These are phyloP conservation scores for Brasenia schreberi DNA, from an alignment of 164 flowering plant species.

Conservation along the genomic window DNA sequence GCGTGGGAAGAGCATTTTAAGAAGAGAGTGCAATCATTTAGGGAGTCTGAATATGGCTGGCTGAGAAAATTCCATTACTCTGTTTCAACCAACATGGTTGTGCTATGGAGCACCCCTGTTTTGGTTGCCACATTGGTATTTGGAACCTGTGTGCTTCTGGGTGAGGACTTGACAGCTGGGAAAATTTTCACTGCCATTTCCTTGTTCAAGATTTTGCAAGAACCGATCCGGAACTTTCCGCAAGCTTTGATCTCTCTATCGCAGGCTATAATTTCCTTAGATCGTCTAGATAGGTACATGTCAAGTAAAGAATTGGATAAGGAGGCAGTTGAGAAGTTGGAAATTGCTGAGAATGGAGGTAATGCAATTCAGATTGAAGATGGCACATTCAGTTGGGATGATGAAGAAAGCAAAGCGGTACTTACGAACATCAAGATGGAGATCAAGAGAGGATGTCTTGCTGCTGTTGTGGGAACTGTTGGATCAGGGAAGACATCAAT, in stretches of 20 bases:
- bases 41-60: constrained; percentile 67
- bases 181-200: constrained; percentile 67
- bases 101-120: constrained; percentile 72
- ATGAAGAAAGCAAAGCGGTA: constrained; percentile 35
- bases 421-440: constrained; percentile 45
- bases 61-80: constrained; percentile 64
- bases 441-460: constrained; percentile 60
- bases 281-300: constrained; percentile 67
- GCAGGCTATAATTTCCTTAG: constrained; percentile 75
- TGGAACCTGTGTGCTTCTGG: constrained; percentile 7
- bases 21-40: constrained; percentile 40
- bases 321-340: constrained; percentile 48
- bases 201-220: constrained; percentile 71
- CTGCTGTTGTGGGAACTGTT: constrained; percentile 90
- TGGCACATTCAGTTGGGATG: constrained; percentile 87
- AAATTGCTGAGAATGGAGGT: constrained; percentile 13
- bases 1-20: constrained; percentile 93
- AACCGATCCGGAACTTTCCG: constrained; percentile 78
- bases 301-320: constrained; percentile 51
- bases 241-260: constrained; percentile 77
- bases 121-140: constrained; percentile 45
- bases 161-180: constrained; percentile 7
- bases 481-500: constrained; percentile 96
- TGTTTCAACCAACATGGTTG: constrained; percentile 43
- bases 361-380: constrained; percentile 55